Evolutionary conservation across 2,329 filamentous ascomycete genomes (phyloP), one percentile per base, ranked within the genome.

Genomic region (Aspergillus sp.): DNA sequence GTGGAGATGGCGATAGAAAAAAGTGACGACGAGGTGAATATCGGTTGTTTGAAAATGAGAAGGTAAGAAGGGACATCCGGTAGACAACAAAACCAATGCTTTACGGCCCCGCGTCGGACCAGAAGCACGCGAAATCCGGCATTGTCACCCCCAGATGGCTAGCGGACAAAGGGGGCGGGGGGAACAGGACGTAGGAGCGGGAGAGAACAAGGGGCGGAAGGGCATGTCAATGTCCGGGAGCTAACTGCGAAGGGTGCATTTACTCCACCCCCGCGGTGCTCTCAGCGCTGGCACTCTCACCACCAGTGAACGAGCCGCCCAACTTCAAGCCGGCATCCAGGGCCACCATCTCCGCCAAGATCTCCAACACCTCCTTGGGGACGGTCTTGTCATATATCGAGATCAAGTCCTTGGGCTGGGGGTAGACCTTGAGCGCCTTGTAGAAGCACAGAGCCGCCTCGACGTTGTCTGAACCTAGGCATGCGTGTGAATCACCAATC

Each of bases 321-420:
- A 87, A 76, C 57, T 83, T 79, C 57, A 88, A 73, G 54, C 75
- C 81, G 53, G 85, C 80, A 73, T 97, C 93, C 69, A 90, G 82
- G 54, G 90, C 91, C 63, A 98, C 95, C 88, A 98, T 96, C 74
- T 96, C 88, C 56, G 93, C 93, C 53, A 98, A 82, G 60, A 97
- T 84, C 69, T 98, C 91, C 59, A 98, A 83, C 60, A 97, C 87
- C 52, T 90, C 90, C 86, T 96, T 96, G 59, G 91, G 85, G 41
- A 97, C 90, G 30, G 93, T 97, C 81, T 94, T 95, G 71, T 98
- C 93, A 72, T 98, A 98, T 70, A 98, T 95, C 62, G 80, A 81
- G 68, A 98, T 96, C 60, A 98, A 77, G 64, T 97, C 93, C 60
- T 84, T 80, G 8, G 91, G 93, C 61, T 88, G 86, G 44, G 93